Conservation (phyloP, 345 rosid genomes). For the Pelargonium nanum region DNA sequence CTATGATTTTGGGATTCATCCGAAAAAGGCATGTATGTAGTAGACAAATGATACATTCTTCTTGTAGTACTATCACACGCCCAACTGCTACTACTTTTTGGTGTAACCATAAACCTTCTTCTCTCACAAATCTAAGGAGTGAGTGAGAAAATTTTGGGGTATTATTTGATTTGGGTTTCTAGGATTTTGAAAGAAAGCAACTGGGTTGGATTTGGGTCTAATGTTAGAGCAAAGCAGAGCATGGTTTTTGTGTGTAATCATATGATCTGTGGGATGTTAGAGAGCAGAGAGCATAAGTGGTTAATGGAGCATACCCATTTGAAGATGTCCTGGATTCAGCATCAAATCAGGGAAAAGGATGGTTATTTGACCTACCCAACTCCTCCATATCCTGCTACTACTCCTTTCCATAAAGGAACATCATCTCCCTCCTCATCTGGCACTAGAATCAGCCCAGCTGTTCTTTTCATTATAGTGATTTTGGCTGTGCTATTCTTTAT, state of each 20-base stretch:
- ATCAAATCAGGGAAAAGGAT: slow-evolving; percentile 35
- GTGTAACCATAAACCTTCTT: not conserved
- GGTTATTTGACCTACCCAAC: slow-evolving; percentile 47
- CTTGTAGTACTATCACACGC: not conserved
- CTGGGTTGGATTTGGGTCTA: slow-evolving; percentile 5
- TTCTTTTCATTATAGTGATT: slow-evolving; percentile 63
- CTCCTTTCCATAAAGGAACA: not conserved
- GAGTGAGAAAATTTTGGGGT: not conserved
- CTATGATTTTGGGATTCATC: not conserved
- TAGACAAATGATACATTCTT: not conserved
- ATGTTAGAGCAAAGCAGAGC: not conserved
- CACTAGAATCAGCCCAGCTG: slow-evolving; percentile 67
- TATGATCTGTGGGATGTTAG: slow-evolving; percentile 26
- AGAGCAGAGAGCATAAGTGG: slow-evolving; percentile 11
- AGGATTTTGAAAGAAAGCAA: not conserved
- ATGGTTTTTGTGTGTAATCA: slow-evolving; percentile 16
- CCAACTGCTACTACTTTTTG: not conserved
- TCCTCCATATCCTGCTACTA: slow-evolving; percentile 17
- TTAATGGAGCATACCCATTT: slow-evolving; percentile 2
- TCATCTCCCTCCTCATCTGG: slow-evolving; percentile 23
- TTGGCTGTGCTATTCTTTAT: slow-evolving; percentile 72
- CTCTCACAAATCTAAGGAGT: not conserved
- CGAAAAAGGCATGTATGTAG: not conserved
- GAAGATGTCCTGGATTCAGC: slow-evolving; percentile 12
- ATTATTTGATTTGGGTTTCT: not conserved